These are phyloP conservation scores for Globomyces pollinis-pini DNA, from an alignment of 192 early-diverging fungal species.

Conservation along the genomic window DNA sequence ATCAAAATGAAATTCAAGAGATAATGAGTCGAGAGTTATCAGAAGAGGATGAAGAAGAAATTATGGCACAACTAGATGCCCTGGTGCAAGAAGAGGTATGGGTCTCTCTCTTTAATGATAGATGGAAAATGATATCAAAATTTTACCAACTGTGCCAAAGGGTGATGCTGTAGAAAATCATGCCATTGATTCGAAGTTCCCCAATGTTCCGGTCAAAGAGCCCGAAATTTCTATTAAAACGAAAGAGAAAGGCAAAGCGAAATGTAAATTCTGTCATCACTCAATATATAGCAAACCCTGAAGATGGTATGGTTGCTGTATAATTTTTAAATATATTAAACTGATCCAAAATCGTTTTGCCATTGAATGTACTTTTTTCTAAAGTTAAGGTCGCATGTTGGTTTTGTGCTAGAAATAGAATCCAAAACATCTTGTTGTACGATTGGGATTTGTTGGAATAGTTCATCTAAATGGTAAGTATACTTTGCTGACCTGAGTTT, in stretches of 20 bases:
- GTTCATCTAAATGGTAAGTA: neutral
- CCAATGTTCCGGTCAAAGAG: neutral
- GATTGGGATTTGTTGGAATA: conserved; percentile 8
- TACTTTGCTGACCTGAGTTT: neutral
- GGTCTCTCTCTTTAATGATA: neutral
- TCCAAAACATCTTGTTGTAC: conserved; percentile 17
- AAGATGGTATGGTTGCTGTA: neutral
- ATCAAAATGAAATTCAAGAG: conserved; percentile 90
- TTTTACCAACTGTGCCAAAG: neutral
- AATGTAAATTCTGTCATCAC: neutral
- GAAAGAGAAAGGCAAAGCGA: neutral
- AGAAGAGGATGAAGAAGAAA: conserved; percentile 78
- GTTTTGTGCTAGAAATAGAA: conserved; percentile 21
- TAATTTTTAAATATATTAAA: conserved; percentile 6
- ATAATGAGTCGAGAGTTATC: conserved; percentile 66
- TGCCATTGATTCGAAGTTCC: neutral
- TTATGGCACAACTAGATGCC: conserved; percentile 70
- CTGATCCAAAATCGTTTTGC: conserved; percentile 28
- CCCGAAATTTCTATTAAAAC: too few relatives aligned
- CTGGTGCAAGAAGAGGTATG: conserved; percentile 45
- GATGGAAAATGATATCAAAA: conserved; percentile 8
- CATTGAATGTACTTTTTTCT: conserved; percentile 23
- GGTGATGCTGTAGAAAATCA: neutral
- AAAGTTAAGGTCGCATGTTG: conserved; percentile 14
- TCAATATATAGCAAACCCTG: too few relatives aligned